phyloP scores from a whole-genome alignment of 1,139 yeast species.

The Kodamaea anthophila region DNA sequence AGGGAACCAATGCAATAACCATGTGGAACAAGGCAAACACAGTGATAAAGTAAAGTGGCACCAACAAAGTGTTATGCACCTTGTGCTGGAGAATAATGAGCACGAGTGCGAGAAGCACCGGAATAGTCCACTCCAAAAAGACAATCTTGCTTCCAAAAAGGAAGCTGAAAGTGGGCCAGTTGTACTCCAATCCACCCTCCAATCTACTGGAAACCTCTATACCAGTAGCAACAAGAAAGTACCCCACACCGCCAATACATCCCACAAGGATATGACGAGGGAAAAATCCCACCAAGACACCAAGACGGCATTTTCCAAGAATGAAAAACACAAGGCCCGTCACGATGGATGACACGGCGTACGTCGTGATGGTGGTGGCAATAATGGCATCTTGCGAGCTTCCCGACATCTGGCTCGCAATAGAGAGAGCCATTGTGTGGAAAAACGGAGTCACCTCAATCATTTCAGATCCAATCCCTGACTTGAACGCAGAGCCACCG shows the following conservation, averaged over 20 bases:
- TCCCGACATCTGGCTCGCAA: conserved; percentile 52
- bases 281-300: conserved; percentile 86
- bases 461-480: conserved; percentile 97
- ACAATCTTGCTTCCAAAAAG: conserved; percentile 35
- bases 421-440: conserved; percentile 85
- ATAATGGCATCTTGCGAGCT: conserved; percentile 52
- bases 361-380: conserved; percentile 83
- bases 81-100: conserved; percentile 59
- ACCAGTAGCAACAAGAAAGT: conserved; percentile 84
- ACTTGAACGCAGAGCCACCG: conserved; percentile 84
- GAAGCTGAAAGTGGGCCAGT: conserved; percentile 46
- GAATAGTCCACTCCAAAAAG: conserved; percentile 66
- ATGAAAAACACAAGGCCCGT: conserved; percentile 78
- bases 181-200: conserved; percentile 66
- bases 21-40: conserved; percentile 69
- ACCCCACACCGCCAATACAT: conserved; percentile 98
- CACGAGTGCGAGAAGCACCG: conserved; percentile 55
- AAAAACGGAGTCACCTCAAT: conserved; percentile 97
- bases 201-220: conserved; percentile 81
- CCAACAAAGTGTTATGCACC: conserved; percentile 66
- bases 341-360: conserved; percentile 73
- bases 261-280: conserved; percentile 95
- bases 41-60: conserved; percentile 73
- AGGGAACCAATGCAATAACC: conserved; percentile 58
- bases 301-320: conserved; percentile 74